phyloP scores from a whole-genome alignment of 441 rosid species.

The Kokia cookei region DNA sequence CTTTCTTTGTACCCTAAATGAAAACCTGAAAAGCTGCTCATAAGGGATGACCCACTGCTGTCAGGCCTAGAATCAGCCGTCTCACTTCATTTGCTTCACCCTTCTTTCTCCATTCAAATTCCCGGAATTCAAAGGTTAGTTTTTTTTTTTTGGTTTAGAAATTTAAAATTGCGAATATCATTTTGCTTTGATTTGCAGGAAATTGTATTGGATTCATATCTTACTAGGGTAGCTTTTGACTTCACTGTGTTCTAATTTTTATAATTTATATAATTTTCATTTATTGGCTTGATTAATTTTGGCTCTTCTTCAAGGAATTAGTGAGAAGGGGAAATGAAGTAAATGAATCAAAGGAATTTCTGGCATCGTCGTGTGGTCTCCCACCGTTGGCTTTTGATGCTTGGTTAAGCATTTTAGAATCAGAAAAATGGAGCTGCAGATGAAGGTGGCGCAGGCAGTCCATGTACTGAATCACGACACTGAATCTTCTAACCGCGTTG shows the following conservation, averaged over 20 bases:
- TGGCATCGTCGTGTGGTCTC: not conserved
- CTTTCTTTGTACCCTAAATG: not conserved
- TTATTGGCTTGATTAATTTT: not conserved
- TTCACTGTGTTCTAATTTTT: not conserved
- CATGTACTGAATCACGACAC: slow-evolving; percentile 85
- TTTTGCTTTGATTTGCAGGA: not conserved
- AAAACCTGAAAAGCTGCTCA: not conserved
- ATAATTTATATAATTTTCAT: not conserved
- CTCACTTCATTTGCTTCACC: not conserved
- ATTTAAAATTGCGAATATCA: not conserved
- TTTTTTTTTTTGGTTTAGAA: not conserved
- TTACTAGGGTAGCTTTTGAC: not conserved
- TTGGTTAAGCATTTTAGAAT: slow-evolving; percentile 3
- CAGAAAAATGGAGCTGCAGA: slow-evolving; percentile 61
- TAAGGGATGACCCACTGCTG: not conserved
- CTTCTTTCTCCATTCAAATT: not conserved
- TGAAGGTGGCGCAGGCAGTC: slow-evolving; percentile 91
- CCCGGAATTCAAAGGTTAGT: not conserved
- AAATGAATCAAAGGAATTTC: slow-evolving; percentile 4
- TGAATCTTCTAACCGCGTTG: slow-evolving; percentile 87
- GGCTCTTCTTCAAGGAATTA: not conserved
- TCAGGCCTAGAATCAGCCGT: not conserved
- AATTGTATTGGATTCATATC: not conserved
- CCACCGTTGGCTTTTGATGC: not conserved
- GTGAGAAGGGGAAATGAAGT: not conserved